These are phyloP conservation scores for Agrocybe chaxingu DNA, from an alignment of 768 basidiomycete genomes.

Conservation along the genomic window DNA sequence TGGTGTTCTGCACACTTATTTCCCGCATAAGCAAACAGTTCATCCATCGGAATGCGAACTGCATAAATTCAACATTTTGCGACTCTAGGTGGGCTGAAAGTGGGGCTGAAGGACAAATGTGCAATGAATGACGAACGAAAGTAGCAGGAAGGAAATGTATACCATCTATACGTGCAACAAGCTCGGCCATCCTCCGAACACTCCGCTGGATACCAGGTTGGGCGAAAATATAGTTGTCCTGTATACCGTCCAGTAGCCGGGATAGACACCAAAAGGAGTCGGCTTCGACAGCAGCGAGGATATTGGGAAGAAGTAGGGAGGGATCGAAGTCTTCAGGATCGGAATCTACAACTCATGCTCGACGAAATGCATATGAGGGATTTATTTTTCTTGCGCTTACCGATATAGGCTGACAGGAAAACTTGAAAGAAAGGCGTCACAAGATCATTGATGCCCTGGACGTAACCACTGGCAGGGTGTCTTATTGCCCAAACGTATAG, in stretches of 20 bases:
- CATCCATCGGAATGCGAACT: slow-evolving; percentile 99
- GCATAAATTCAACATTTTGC: slow-evolving; percentile 98
- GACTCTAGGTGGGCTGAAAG: slow-evolving; percentile 82
- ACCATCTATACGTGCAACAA: slow-evolving; percentile 90
- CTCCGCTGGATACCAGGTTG: slow-evolving; percentile 96
- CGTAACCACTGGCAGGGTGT: slow-evolving; percentile 97
- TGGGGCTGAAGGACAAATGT: slow-evolving; percentile 50
- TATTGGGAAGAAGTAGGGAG: slow-evolving; percentile 59
- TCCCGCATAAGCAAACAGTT: slow-evolving; percentile 98
- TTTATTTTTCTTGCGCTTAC: slow-evolving; percentile 36
- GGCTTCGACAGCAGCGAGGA: slow-evolving; percentile 87
- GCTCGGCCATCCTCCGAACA: slow-evolving; percentile 90
- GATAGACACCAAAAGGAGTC: slow-evolving; percentile 99
- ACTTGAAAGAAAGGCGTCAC: slow-evolving; percentile 98
- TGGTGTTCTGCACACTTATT: slow-evolving; percentile 93
- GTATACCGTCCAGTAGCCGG: slow-evolving; percentile 92
- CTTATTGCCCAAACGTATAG: slow-evolving; percentile 99
- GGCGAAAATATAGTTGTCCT: slow-evolving; percentile 95
- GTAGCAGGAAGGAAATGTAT: slow-evolving; percentile 16
- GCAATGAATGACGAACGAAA: neutral
- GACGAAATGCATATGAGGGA: slow-evolving; percentile 5
- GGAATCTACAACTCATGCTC: slow-evolving; percentile 51
- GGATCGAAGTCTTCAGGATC: slow-evolving; percentile 92
- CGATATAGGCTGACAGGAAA: slow-evolving; percentile 92
- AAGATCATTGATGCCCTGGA: slow-evolving; percentile 98